A percentile compares a stretch with the other conserved stretches of the same genome.
Conservation (phyloP, 345 rosid species). For the Eucalyptus tenuipes region DNA sequence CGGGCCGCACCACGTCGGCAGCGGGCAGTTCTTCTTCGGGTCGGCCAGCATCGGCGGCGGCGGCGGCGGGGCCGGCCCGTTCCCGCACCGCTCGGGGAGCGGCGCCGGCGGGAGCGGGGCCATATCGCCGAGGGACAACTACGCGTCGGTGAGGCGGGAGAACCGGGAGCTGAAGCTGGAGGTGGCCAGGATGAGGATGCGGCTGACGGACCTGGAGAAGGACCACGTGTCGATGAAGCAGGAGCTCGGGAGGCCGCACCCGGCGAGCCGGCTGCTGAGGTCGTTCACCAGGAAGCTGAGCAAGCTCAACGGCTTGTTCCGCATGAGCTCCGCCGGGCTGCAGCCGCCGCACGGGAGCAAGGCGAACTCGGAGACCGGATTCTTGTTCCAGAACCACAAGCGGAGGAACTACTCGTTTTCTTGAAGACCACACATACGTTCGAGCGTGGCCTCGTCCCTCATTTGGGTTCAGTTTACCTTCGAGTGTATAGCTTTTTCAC, state of each 20-base stretch:
- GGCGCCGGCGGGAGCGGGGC: constrained; percentile 87
- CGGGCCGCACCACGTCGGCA: constrained; percentile 9
- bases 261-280: constrained; percentile 62
- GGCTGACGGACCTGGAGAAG: constrained; percentile 87
- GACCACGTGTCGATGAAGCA: constrained; percentile 86
- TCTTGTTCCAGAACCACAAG: constrained; percentile 60
- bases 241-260: constrained; percentile 61
- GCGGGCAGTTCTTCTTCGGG: constrained; percentile 47
- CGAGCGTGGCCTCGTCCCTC: neutral
- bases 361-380: constrained; percentile 50
- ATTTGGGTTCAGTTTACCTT: neutral
- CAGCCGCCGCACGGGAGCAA: constrained; percentile 28
- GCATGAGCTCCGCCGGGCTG: constrained; percentile 19
- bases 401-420: constrained; percentile 73
- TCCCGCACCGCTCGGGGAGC: constrained; percentile 78
- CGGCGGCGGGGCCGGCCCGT: constrained; percentile 12
- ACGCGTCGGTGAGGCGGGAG: constrained; percentile 95
- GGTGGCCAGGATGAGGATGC: constrained; percentile 97
- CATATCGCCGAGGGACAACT: constrained; percentile 93
- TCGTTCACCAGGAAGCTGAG: constrained; percentile 63
- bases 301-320: constrained; percentile 64
- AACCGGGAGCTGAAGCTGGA: constrained; percentile 92
- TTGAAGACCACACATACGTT: constrained; percentile 19
- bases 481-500: constrained; percentile 12
- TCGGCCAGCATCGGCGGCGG: neutral